Evolutionary conservation across 208 protist genomes (phyloP).

Genomic region (Strigomonas culicis): DNA sequence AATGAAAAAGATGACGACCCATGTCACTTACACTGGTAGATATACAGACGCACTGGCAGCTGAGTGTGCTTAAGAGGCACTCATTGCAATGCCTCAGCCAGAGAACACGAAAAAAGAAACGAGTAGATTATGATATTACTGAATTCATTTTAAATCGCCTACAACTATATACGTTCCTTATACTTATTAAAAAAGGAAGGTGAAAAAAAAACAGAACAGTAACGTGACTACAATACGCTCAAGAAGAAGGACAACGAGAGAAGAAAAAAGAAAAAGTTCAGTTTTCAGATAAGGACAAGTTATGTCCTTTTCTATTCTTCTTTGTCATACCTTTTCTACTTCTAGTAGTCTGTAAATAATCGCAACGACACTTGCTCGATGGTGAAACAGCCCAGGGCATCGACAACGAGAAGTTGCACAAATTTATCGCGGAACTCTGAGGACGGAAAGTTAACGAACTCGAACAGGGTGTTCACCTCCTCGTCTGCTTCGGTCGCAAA

Average conservation of each 20-base stretch:
- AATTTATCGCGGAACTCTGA: constrained; percentile 73
- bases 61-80: neutral
- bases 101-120: neutral
- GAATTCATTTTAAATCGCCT: too few species aligned
- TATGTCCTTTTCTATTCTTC: neutral
- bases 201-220: neutral
- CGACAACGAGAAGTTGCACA: constrained; percentile 60
- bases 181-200: too few species aligned
- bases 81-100: neutral
- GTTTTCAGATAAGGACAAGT: neutral
- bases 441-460: constrained; percentile 86
- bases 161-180: too few species aligned
- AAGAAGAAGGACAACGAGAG: neutral
- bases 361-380: constrained; percentile 71
- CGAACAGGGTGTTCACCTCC: constrained; percentile 79
- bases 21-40: neutral
- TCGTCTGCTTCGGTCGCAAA: constrained; percentile 75
- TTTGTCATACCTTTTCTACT: neutral
- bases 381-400: constrained; percentile 69
- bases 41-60: neutral
- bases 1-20: too few species aligned
- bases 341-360: constrained; percentile 69
- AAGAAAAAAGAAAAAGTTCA: neutral
- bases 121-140: too few species aligned
- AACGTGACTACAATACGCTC: neutral